Percentiles rank a stretch among this genome's conserved stretches.
Evolutionary conservation across 225 moss, liverwort and hornwort species (phyloP).

Genomic region (Anthoceros angustus): DNA sequence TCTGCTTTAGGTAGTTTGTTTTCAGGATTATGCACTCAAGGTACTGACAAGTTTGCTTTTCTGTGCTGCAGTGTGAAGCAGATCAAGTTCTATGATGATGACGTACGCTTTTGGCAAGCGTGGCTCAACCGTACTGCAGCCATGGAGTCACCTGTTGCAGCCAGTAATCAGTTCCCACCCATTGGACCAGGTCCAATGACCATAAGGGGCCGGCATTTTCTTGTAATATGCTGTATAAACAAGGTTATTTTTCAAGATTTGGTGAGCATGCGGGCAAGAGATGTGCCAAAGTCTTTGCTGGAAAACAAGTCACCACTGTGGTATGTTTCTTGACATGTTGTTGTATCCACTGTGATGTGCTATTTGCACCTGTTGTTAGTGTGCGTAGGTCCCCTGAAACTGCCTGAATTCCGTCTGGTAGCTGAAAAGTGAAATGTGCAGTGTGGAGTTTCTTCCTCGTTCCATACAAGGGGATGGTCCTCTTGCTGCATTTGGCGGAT

Average conservation of each 20-base stretch:
- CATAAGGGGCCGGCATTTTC: conserved; percentile 82
- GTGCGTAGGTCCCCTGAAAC: background rate
- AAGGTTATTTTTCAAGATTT: conserved; percentile 93
- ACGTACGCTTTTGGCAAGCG: conserved; percentile 98
- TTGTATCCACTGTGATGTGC: conserved; percentile 5
- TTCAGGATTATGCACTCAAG: background rate
- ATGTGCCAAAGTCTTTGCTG: conserved; percentile 80
- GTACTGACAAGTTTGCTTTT: background rate
- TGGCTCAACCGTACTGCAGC: conserved; percentile 81
- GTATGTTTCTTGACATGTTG: conserved; percentile 19
- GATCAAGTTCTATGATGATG: conserved; percentile 96
- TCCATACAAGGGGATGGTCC: conserved; percentile 85
- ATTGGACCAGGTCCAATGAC: conserved; percentile 69
- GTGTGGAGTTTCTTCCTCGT: conserved; percentile 90
- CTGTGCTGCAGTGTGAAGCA: conserved; percentile 72
- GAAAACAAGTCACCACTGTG: conserved; percentile 97
- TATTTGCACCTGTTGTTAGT: background rate
- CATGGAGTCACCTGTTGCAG: conserved; percentile 52
- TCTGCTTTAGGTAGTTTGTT: background rate
- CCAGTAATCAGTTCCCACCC: conserved; percentile 38
- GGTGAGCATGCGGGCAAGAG: conserved; percentile 96
- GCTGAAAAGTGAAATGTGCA: conserved; percentile 14
- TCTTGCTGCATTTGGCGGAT: conserved; percentile 93
- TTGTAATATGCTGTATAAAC: conserved; percentile 95
- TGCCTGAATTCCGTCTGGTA: background rate